Percentiles rank a stretch among this genome's conserved stretches.
phyloP scores from a whole-genome alignment of 2,329 filamentous ascomycete species.

The Cladosporium halotolerans region DNA sequence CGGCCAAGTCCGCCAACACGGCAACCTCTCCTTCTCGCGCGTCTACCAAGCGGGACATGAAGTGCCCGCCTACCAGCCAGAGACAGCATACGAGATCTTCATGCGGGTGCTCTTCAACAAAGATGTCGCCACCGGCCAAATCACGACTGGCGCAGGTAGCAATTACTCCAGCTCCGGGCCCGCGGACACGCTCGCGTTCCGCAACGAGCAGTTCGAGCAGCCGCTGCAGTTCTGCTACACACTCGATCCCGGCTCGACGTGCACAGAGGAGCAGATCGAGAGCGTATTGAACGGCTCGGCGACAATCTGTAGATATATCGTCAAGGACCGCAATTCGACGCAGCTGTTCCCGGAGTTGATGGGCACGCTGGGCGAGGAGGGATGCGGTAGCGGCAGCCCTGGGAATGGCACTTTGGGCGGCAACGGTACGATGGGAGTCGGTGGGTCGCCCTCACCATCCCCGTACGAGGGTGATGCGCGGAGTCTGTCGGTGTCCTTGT shows the following conservation, averaged over 20 bases:
- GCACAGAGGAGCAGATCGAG: slow-evolving; percentile 18
- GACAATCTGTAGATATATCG: slow-evolving; percentile 16
- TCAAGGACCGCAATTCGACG: slow-evolving; percentile 19
- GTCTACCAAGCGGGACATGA: slow-evolving; percentile 49
- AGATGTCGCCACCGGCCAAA: slow-evolving; percentile 32
- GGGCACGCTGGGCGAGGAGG: slow-evolving; percentile 1
- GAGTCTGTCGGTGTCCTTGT: too few relatives aligned
- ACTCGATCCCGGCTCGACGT: slow-evolving; percentile 15
- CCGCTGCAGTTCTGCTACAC: slow-evolving; percentile 17
- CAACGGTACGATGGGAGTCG: not conserved
- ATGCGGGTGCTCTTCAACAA: slow-evolving; percentile 29
- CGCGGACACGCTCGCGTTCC: slow-evolving; percentile 3
- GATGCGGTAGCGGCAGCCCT: slow-evolving; percentile 1
- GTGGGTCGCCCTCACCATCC: not conserved
- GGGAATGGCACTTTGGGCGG: not conserved
- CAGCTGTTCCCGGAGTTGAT: slow-evolving; percentile 17
- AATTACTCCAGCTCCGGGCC: slow-evolving; percentile 10
- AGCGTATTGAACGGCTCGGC: slow-evolving; percentile 14
- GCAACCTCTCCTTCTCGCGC: slow-evolving; percentile 38
- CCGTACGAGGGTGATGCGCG: slow-evolving; percentile 1
- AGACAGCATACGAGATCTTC: slow-evolving; percentile 35
- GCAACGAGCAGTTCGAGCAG: slow-evolving; percentile 12
- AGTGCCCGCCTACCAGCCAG: slow-evolving; percentile 32
- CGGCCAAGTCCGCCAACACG: slow-evolving; percentile 30
- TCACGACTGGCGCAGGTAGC: slow-evolving; percentile 10